Evolutionary conservation across 495 filamentous ascomycete species (phyloP).

Genomic region (Neurospora sp.): DNA sequence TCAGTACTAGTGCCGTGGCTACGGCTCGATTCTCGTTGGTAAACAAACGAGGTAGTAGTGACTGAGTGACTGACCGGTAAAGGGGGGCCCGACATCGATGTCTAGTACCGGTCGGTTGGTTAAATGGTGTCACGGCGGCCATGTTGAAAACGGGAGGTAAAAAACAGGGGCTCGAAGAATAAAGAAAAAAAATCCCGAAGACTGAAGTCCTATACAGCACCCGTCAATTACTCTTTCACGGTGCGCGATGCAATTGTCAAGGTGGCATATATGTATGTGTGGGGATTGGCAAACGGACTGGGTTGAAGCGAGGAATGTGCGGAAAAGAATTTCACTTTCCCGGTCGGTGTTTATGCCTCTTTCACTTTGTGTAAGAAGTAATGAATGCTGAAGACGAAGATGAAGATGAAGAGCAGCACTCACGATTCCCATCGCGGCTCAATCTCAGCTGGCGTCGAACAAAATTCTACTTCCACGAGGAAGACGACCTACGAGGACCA

Average conservation of each 20-base stretch:
- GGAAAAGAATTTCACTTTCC: not conserved
- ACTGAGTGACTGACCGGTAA: not conserved
- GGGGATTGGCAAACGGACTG: not conserved
- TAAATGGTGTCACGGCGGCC: not conserved
- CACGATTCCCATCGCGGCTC: too few species aligned
- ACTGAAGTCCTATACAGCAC: not conserved
- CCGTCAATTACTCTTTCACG: not conserved
- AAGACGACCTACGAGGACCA: not conserved
- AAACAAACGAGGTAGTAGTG: not conserved
- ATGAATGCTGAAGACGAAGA: not conserved
- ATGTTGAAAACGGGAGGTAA: not conserved
- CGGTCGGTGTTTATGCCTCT: not conserved
- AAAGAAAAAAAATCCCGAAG: too few species aligned
- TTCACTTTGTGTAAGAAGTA: not conserved
- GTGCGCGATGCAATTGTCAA: not conserved
- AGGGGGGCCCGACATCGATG: not conserved
- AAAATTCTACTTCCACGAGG: not conserved
- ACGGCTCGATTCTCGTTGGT: not conserved
- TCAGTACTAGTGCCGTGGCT: not conserved
- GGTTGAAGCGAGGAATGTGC: not conserved
- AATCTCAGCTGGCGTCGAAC: not conserved
- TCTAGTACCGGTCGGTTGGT: not conserved
- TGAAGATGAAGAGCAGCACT: not conserved
- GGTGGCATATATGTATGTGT: not conserved
- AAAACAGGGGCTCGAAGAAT: not conserved